phyloP scores from a whole-genome alignment of 371 early-diverging fungal genomes.

The Thermomucor indicae-seudaticae region DNA sequence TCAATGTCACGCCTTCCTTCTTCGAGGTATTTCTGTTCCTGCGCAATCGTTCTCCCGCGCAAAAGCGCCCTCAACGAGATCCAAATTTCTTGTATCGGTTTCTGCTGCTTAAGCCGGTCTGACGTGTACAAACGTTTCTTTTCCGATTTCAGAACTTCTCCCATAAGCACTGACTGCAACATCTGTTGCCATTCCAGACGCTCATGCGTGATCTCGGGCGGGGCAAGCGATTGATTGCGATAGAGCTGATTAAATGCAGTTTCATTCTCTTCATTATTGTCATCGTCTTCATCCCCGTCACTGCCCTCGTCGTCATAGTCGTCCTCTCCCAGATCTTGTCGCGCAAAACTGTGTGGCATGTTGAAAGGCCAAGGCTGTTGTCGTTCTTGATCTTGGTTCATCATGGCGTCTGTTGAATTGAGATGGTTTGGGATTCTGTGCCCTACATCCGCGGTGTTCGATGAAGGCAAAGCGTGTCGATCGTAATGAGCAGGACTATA shows the following conservation, averaged over 20 bases:
- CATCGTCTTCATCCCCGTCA: conserved; percentile 31
- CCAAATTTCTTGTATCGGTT: conserved; percentile 72
- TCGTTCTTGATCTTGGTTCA: too few relatives aligned
- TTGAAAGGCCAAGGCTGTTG: conserved; percentile 2
- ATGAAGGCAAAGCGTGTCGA: neutral
- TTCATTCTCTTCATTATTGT: conserved; percentile 28
- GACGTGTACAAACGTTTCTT: conserved; percentile 65
- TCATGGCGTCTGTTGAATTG: too few relatives aligned
- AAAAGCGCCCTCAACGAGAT: conserved; percentile 65
- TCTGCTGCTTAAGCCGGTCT: conserved; percentile 45
- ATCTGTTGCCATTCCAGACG: conserved; percentile 83
- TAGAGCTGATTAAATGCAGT: conserved; percentile 30
- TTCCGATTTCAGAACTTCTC: conserved; percentile 85
- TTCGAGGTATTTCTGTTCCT: conserved; percentile 68
- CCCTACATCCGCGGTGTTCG: neutral
- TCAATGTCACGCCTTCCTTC: conserved; percentile 64
- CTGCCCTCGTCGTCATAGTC: conserved; percentile 9
- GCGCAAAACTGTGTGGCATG: too few relatives aligned
- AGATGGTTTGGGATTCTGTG: neutral
- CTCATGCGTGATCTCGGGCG: conserved; percentile 60
- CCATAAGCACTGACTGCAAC: conserved; percentile 79
- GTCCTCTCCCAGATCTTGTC: neutral
- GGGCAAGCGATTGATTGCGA: conserved; percentile 31
- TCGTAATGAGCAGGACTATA: neutral
- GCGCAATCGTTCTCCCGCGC: conserved; percentile 55